A percentile compares a stretch with the other conserved stretches of the same genome.
Conservation (phyloP, 2,329 filamentous ascomycete species). For the Fusarium humuli region DNA sequence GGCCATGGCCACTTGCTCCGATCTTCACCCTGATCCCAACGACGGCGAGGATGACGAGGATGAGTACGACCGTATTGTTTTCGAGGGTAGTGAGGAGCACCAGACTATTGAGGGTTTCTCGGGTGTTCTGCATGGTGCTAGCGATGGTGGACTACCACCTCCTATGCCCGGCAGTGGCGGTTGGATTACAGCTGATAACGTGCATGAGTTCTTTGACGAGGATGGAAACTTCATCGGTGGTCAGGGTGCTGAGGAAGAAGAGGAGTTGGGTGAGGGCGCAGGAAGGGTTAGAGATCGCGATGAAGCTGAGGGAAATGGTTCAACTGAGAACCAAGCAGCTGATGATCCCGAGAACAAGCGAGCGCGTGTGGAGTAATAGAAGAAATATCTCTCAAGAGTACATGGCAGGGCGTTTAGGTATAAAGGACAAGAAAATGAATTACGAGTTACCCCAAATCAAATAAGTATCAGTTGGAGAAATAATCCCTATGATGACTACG, state of each 20-base stretch:
- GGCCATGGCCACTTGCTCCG: conserved; percentile 79
- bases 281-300: conserved; percentile 67
- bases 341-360: conserved; percentile 61
- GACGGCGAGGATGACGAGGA: conserved; percentile 68
- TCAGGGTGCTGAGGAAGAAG: conserved; percentile 54
- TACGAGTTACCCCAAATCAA: conserved; percentile 6
- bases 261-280: conserved; percentile 72
- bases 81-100: conserved; percentile 63
- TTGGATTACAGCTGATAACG: conserved; percentile 94
- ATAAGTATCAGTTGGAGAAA: neutral
- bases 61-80: conserved; percentile 65
- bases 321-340: conserved; percentile 55
- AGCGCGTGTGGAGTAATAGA: conserved; percentile 57
- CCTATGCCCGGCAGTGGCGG: conserved; percentile 79
- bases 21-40: conserved; percentile 79
- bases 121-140: conserved; percentile 63
- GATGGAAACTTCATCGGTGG: conserved; percentile 79
- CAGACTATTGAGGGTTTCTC: conserved; percentile 68
- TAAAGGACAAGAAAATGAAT: conserved; percentile 12
- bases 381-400: conserved; percentile 1
- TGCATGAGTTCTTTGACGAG: conserved; percentile 83
- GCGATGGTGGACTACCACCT: conserved; percentile 67
- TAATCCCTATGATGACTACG: conserved; percentile 9
- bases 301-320: conserved; percentile 63
- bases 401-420: conserved; percentile 41